phyloP scores from a whole-genome alignment of 2,329 filamentous ascomycete species.

The Calonectria hongkongensis region DNA sequence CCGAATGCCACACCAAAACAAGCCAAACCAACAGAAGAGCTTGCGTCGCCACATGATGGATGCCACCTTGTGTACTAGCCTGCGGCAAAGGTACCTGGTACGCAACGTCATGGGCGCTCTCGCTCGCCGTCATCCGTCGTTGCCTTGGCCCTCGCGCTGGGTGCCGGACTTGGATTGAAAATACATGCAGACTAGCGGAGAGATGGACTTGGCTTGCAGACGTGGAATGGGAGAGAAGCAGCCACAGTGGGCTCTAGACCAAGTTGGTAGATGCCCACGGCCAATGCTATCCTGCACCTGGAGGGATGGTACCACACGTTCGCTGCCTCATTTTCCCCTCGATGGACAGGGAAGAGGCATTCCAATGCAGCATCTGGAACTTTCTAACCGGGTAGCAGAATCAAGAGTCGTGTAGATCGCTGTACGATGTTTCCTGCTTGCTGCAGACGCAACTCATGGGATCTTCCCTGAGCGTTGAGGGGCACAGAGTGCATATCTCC shows the following conservation, averaged over 20 bases:
- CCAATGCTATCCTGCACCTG: slow-evolving; percentile 17
- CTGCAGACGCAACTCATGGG: slow-evolving; percentile 6
- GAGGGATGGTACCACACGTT: slow-evolving; percentile 2
- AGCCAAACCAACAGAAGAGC: slow-evolving; percentile 18
- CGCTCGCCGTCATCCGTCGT: slow-evolving; percentile 24
- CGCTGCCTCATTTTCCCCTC: neutral
- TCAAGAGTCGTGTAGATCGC: slow-evolving; percentile 17
- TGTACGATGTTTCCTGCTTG: neutral
- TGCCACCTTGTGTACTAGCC: slow-evolving; percentile 15
- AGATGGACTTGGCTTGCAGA: slow-evolving; percentile 32
- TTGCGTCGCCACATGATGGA: slow-evolving; percentile 35
- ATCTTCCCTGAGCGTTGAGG: slow-evolving; percentile 31
- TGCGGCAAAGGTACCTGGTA: slow-evolving; percentile 9
- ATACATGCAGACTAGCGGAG: slow-evolving; percentile 29
- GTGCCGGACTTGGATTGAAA: slow-evolving; percentile 32
- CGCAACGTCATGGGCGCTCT: slow-evolving; percentile 34
- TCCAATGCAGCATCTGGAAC: neutral
- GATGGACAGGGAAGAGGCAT: neutral
- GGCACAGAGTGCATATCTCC: slow-evolving; percentile 29
- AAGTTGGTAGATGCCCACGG: neutral
- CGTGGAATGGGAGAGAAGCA: slow-evolving; percentile 10
- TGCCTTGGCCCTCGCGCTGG: slow-evolving; percentile 29
- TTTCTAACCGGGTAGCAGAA: neutral
- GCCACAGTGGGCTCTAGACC: slow-evolving; percentile 24
- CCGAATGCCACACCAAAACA: slow-evolving; percentile 6